These are phyloP conservation scores for Boletus subcaerulescens DNA, from an alignment of 768 basidiomycete genomes.

Conservation along the genomic window DNA sequence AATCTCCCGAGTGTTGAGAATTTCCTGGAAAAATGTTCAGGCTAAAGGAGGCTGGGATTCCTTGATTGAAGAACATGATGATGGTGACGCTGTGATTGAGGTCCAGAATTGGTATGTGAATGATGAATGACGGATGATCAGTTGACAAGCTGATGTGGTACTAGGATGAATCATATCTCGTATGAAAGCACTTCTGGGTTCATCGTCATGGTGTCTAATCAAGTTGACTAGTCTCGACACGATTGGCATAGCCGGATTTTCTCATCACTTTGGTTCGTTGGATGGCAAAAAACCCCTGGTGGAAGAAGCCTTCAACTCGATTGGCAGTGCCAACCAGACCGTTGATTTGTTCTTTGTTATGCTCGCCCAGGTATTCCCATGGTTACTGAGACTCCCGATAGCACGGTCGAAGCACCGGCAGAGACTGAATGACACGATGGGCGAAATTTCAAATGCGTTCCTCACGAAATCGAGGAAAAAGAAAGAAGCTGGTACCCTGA, in stretches of 20 bases:
- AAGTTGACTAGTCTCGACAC: slow-evolving; percentile 37
- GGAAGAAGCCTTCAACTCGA: slow-evolving; percentile 24
- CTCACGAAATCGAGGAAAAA: slow-evolving; percentile 34
- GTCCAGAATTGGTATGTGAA: slow-evolving; percentile 45
- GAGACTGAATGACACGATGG: slow-evolving; percentile 30
- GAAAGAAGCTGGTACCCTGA: slow-evolving; percentile 27
- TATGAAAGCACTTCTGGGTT: slow-evolving; percentile 13
- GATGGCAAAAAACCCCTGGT: slow-evolving; percentile 33
- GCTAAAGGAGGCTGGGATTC: slow-evolving; percentile 33
- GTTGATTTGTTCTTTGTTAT: slow-evolving; percentile 14
- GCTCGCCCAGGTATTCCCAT: slow-evolving; percentile 30
- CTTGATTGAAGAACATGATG: slow-evolving; percentile 19
- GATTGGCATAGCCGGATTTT: slow-evolving; percentile 45
- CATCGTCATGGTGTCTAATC: neutral
- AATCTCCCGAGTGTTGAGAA: neutral
- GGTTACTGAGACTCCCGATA: slow-evolving; percentile 33
- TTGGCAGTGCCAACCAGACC: slow-evolving; percentile 9
- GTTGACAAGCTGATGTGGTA: neutral
- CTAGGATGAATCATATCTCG: slow-evolving; percentile 37
- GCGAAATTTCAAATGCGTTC: slow-evolving; percentile 33
- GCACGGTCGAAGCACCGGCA: slow-evolving; percentile 19
- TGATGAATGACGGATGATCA: neutral
- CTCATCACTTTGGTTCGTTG: slow-evolving; percentile 43
- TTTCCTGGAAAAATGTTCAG: slow-evolving; percentile 7
- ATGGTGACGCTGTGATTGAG: slow-evolving; percentile 38